Evolutionary conservation across 2,329 filamentous ascomycete species (phyloP).

Genomic region (Colletotrichum liriopes): DNA sequence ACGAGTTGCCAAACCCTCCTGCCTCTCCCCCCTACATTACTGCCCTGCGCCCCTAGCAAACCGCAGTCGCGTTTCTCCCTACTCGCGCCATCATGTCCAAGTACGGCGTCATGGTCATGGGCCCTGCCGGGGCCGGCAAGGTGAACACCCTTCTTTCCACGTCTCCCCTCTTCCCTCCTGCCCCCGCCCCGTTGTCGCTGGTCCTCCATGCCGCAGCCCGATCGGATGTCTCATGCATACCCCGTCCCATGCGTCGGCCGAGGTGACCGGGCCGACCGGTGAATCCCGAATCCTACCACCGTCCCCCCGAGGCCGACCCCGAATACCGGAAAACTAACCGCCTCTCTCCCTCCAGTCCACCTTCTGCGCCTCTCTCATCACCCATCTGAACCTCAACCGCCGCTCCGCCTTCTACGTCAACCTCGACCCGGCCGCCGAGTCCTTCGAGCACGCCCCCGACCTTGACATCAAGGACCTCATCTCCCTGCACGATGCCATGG

Average conservation of each 20-base stretch:
- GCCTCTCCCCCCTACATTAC: slow-evolving; percentile 25
- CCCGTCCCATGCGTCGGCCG: not conserved
- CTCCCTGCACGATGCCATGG: slow-evolving; percentile 95
- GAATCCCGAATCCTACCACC: not conserved
- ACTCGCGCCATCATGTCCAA: slow-evolving; percentile 80
- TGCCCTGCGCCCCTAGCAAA: slow-evolving; percentile 8
- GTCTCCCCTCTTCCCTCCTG: not conserved
- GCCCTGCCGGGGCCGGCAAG: slow-evolving; percentile 95
- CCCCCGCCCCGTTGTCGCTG: slow-evolving; percentile 5
- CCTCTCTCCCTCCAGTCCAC: slow-evolving; percentile 74
- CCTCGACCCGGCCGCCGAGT: slow-evolving; percentile 95
- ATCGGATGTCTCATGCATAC: not conserved
- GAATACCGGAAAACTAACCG: not conserved
- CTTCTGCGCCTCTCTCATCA: slow-evolving; percentile 94
- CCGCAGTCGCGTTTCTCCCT: slow-evolving; percentile 1
- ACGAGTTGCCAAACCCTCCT: not conserved
- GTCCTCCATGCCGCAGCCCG: slow-evolving; percentile 15
- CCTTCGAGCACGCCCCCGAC: slow-evolving; percentile 92
- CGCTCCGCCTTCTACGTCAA: slow-evolving; percentile 99
- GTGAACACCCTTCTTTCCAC: slow-evolving; percentile 55
- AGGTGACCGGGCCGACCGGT: not conserved
- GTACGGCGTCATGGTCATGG: slow-evolving; percentile 95
- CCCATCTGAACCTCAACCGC: slow-evolving; percentile 90
- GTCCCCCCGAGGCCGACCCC: not conserved
- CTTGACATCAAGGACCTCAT: slow-evolving; percentile 97